Evolutionary conservation across 495 filamentous ascomycete genomes (phyloP).

Genomic region (Platismatia glauca): DNA sequence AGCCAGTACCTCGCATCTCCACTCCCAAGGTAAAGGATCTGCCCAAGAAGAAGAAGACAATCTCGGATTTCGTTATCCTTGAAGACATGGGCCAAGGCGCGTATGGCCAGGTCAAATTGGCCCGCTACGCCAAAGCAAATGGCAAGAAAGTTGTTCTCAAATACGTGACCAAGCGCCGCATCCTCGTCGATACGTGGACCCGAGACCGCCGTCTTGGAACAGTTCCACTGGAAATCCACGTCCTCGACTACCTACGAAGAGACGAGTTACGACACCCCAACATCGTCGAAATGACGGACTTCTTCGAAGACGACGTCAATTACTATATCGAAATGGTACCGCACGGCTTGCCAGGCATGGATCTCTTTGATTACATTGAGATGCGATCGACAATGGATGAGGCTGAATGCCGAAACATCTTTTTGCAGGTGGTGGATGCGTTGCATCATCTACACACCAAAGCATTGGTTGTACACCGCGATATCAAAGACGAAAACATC

Average conservation of each 20-base stretch:
- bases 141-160: constrained; percentile 86
- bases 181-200: constrained; percentile 98
- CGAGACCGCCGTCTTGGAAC: constrained; percentile 91
- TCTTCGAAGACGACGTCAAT: constrained; percentile 96
- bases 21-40: constrained; percentile 28
- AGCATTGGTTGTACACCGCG: constrained; percentile 86
- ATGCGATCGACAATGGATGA: constrained; percentile 95
- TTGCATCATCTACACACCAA: constrained; percentile 87
- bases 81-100: constrained; percentile 99
- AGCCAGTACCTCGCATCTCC: constrained; percentile 18
- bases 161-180: constrained; percentile 93
- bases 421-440: constrained; percentile 81
- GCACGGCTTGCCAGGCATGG: constrained; percentile 95
- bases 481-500: constrained; percentile 99
- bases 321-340: constrained; percentile 99
- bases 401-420: constrained; percentile 85
- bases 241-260: constrained; percentile 83
- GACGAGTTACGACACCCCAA: constrained; percentile 87
- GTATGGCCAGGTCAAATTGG: constrained; percentile 95
- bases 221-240: constrained; percentile 94
- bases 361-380: constrained; percentile 98
- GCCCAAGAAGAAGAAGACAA: constrained; percentile 60
- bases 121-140: constrained; percentile 70
- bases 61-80: constrained; percentile 82
- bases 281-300: constrained; percentile 97